Conservation (phyloP, 176 grass and related monocot species). For the Aegilops tauschii region DNA sequence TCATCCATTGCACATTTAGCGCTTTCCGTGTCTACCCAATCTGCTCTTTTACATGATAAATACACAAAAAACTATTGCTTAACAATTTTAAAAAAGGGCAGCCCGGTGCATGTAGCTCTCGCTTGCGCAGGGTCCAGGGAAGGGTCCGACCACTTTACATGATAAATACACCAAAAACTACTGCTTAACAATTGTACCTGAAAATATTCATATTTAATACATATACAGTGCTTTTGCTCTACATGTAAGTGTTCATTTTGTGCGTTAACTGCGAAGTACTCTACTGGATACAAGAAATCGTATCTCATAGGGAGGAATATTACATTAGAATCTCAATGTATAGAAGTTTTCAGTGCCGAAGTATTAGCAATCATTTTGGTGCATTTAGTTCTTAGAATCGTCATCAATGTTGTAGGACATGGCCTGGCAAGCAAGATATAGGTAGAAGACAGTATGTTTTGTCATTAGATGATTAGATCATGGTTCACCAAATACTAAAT, state of each 20-base stretch:
- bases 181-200: neutral
- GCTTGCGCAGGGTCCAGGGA: no score
- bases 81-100: neutral
- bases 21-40: neutral
- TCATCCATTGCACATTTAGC: neutral
- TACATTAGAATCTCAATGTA: neutral
- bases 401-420: neutral
- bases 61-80: neutral
- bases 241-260: neutral
- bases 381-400: neutral
- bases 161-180: neutral
- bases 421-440: neutral
- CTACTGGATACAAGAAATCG: neutral
- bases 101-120: no score
- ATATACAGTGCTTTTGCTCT: neutral
- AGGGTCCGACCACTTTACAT: neutral
- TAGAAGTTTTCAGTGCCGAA: neutral
- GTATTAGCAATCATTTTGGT: neutral
- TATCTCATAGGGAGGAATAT: neutral
- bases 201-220: neutral
- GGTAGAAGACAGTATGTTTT: neutral
- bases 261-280: neutral
- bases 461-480: neutral
- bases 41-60: neutral
- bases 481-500: slow-evolving; percentile 9